Evolutionary conservation across 129 eudicot species (phyloP).

Genomic region (Chrysanthemum lavandulifolium): DNA sequence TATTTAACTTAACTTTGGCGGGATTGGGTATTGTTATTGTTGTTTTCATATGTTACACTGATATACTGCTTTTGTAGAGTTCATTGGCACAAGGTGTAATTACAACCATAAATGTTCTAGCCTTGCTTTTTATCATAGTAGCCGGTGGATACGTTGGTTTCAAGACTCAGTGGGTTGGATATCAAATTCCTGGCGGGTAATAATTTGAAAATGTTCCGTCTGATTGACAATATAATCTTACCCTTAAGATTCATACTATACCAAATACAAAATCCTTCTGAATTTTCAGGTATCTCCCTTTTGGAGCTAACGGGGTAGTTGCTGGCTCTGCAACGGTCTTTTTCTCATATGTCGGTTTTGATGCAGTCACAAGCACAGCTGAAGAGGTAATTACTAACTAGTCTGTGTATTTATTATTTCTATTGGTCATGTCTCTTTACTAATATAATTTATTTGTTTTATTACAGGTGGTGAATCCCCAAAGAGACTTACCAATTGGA

Average conservation of each 20-base stretch:
- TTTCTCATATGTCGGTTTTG: conserved; percentile 68
- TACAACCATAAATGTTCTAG: conserved; percentile 44
- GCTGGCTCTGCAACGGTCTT: conserved; percentile 49
- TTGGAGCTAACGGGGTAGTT: no score
- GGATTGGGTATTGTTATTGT: no score
- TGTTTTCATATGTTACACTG: background rate
- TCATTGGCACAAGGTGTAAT: conserved; percentile 29
- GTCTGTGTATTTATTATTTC: background rate
- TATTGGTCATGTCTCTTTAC: background rate
- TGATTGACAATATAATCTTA: conserved; percentile 4
- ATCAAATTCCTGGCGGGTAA: conserved; percentile 59
- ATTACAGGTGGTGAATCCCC: conserved; percentile 67
- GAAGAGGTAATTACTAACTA: conserved; percentile 48
- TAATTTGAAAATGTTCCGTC: background rate
- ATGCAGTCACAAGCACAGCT: conserved; percentile 74
- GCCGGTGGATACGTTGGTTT: conserved; percentile 61
- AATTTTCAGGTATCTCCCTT: conserved; percentile 40
- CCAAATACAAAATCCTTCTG: conserved; percentile 3
- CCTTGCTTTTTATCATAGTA: conserved; percentile 52
- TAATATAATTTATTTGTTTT: background rate
- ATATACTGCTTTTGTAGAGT: conserved; percentile 38
- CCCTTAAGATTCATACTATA: conserved; percentile 8
- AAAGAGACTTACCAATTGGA: conserved; percentile 63
- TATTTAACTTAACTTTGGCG: background rate
- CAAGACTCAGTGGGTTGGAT: conserved; percentile 65